Evolutionary conservation across 2,329 filamentous ascomycete genomes (phyloP).

Genomic region (Botryotinia globosa): DNA sequence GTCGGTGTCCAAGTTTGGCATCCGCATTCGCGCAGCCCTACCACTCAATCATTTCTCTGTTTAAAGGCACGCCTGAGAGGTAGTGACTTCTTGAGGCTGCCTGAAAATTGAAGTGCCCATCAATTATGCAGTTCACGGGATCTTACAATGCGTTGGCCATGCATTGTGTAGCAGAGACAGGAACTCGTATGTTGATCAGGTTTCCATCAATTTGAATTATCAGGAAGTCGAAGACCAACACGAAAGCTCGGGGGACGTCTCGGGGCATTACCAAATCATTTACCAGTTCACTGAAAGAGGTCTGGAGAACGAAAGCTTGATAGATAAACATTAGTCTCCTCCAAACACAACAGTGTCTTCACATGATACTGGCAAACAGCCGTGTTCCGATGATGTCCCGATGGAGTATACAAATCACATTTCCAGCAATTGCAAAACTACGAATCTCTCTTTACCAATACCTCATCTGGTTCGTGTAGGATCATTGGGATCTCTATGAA

Average conservation of each 20-base stretch:
- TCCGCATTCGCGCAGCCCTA: conserved; percentile 10
- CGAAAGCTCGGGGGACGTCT: not conserved
- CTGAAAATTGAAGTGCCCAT: not conserved
- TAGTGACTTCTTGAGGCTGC: not conserved
- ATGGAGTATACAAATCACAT: not conserved
- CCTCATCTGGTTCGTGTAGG: not conserved
- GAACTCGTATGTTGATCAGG: not conserved
- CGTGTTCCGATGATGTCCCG: not conserved
- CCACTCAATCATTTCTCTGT: not conserved
- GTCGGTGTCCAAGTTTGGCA: conserved; percentile 4
- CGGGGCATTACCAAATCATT: not conserved
- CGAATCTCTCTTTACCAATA: not conserved
- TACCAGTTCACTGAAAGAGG: not conserved
- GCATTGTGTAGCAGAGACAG: conserved; percentile 8
- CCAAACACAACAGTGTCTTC: not conserved
- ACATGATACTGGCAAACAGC: not conserved
- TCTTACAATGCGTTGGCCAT: conserved; percentile 15
- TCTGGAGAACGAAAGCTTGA: not conserved
- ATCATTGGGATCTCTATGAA: not conserved
- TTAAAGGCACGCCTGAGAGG: not conserved
- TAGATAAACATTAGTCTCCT: not conserved
- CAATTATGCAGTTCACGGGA: conserved; percentile 10
- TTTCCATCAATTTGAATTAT: not conserved
- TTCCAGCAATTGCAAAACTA: not conserved
- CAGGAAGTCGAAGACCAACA: not conserved